Evolutionary conservation across 306 rosid genomes (phyloP).

Genomic region (Vachellia pachyceras): DNA sequence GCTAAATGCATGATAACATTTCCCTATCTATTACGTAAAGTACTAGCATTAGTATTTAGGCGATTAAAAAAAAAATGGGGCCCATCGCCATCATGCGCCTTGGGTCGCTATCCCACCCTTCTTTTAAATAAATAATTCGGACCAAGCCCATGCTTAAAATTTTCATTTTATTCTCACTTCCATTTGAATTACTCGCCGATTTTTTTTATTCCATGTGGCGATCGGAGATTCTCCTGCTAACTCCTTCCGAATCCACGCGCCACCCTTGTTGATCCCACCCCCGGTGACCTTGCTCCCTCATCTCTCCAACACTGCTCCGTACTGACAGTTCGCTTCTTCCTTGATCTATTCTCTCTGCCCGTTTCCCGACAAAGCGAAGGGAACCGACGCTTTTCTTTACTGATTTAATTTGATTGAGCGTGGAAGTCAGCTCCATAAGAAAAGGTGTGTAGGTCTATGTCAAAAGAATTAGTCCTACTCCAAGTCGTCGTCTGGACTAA

Average conservation of each 20-base stretch:
- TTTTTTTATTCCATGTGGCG: constrained; percentile 28
- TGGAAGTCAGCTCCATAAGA: neutral
- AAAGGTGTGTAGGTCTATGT: neutral
- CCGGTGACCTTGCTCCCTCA: constrained; percentile 39
- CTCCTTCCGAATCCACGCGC: constrained; percentile 45
- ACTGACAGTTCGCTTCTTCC: constrained; percentile 14
- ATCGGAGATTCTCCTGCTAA: constrained; percentile 39
- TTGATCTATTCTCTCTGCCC: constrained; percentile 42
- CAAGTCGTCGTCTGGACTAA: neutral
- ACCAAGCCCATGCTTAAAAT: neutral
- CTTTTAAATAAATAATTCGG: constrained; percentile 41
- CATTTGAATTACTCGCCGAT: constrained; percentile 41
- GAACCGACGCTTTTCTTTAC: constrained; percentile 20
- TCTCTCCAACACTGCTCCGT: constrained; percentile 37
- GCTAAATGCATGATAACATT: no score
- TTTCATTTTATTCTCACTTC: neutral
- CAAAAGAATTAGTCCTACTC: neutral
- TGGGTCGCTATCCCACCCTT: constrained; percentile 43
- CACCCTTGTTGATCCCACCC: constrained; percentile 13
- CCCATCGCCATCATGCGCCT: constrained; percentile 53
- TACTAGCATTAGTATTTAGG: no score
- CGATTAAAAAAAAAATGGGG: constrained; percentile 32
- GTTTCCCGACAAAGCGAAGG: constrained; percentile 37
- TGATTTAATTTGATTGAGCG: neutral
- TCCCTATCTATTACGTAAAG: no score